Base-by-base conservation (phyloP, 768 basidiomycete species). In the Tubosaeta sp. region DNA sequence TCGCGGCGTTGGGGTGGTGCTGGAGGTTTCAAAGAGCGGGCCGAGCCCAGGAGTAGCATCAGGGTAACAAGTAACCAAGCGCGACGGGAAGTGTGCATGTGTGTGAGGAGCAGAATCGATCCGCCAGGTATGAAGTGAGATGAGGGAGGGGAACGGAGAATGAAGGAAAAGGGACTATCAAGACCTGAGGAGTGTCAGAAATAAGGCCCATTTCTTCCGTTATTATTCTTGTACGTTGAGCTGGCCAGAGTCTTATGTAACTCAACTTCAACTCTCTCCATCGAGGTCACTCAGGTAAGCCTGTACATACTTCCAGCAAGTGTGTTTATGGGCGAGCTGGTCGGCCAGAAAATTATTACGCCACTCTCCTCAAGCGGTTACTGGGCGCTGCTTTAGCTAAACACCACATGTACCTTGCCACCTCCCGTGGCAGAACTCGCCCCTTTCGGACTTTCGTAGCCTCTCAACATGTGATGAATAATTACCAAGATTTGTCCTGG, bases 1-100 rank as follows among this genome's bases (percentile, higher is more conserved):
- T 44, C 52, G 31, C 66, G 61, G 21, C 51, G 60, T 56, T 53
- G 58, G 48, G 32, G 52, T 38, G 53, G 53, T 16, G 38, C 40
- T 4, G 54, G 46, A 2, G 57, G 50, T 1, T n/a, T 12, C 21
- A 51, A 38, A 1, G 32, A 29, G 9, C n/a, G 48, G 11, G 61
- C 57, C 1, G 49, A 48, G 41, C 54, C 59, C n/a, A 60, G 48
- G 12, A 35, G 25, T 9, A 52, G 44, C 32, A 52, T 47, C 18
- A 63, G n/a, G 9, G 48, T 24, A 25, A 43, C n/a, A 31, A 47
- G 16, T 19, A 67, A 27, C 24, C 46, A 56, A 30, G 49, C 30
- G 46, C 22, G 51, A 6, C 30, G 13, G 13, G 36, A 18, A 19
- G 24, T 5, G 35, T 4, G 19, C 21, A 27, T 56, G 60, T 65